Conservation (phyloP, 768 basidiomycete genomes). For the Kwoniella botswanensis region DNA sequence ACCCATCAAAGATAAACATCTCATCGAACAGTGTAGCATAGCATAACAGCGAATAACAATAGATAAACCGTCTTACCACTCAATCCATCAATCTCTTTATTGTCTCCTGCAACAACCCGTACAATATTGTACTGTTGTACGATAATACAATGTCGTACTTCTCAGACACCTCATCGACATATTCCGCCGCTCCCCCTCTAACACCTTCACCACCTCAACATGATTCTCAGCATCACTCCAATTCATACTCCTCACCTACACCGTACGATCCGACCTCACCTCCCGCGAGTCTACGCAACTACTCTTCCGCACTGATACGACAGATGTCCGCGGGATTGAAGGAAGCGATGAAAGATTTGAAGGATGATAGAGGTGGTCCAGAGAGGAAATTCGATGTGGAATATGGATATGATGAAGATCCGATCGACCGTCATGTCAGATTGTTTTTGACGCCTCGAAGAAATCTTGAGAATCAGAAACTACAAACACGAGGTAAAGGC, state of each 20-base stretch:
- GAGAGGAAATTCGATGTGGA: conserved; percentile 28
- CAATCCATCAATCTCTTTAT: not conserved
- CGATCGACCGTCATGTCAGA: conserved; percentile 39
- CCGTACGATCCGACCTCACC: conserved; percentile 25
- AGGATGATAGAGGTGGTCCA: conserved; percentile 33
- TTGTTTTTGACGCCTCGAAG: conserved; percentile 31
- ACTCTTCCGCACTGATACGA: conserved; percentile 33
- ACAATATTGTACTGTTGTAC: not conserved
- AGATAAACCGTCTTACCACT: not conserved
- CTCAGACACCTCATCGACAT: conserved; percentile 21
- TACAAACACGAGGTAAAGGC: not conserved
- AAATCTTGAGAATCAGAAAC: not conserved
- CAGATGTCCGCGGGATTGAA: conserved; percentile 31
- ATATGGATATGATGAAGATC: conserved; percentile 41
- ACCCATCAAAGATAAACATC: not conserved
- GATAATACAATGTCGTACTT: conserved; percentile 24
- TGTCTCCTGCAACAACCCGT: not conserved
- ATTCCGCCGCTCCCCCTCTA: conserved; percentile 15
- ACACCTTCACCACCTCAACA: conserved; percentile 17
- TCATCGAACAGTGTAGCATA: not conserved
- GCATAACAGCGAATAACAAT: not conserved
- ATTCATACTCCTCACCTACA: conserved; percentile 14
- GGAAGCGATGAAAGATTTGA: conserved; percentile 36
- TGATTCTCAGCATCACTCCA: not conserved
- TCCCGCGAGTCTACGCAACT: conserved; percentile 32